A percentile compares a stretch with the other conserved stretches of the same genome.
Conservation (phyloP, 73 alveolate genomes). For the Tetrahymena thermophila region DNA sequence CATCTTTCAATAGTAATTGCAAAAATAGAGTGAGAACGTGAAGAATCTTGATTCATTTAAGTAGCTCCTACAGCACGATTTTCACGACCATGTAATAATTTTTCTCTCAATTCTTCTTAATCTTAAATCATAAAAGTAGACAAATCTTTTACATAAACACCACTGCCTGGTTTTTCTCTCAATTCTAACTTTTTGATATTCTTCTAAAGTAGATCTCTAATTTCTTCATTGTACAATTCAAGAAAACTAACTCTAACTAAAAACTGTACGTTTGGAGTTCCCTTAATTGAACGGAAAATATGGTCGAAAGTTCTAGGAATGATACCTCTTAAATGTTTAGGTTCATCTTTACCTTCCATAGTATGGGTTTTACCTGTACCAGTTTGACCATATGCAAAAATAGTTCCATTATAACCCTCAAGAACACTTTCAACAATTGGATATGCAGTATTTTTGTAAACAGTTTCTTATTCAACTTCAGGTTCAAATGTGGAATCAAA, state of each 20-base stretch:
- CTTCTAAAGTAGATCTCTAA: conserved; percentile 76
- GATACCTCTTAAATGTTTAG: conserved; percentile 80
- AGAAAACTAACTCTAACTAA: conserved; percentile 80
- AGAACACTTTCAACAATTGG: conserved; percentile 87
- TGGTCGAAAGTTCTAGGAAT: conserved; percentile 96
- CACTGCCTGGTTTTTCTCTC: conserved; percentile 82
- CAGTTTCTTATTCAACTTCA: conserved; percentile 62
- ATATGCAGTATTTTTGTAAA: conserved; percentile 77
- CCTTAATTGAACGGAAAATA: conserved; percentile 78
- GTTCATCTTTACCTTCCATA: conserved; percentile 93
- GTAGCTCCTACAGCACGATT: conserved; percentile 93
- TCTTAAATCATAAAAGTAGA: conserved; percentile 78
- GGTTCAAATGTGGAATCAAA: conserved; percentile 76
- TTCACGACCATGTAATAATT: conserved; percentile 79
- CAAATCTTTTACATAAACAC: conserved; percentile 82
- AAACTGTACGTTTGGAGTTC: conserved; percentile 66
- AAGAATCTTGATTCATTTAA: conserved; percentile 79
- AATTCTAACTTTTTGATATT: conserved; percentile 69
- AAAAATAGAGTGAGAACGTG: conserved; percentile 81
- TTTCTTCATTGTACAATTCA: conserved; percentile 92
- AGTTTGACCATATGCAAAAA: conserved; percentile 97
- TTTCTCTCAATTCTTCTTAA: conserved; percentile 77
- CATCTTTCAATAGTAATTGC: conserved; percentile 76
- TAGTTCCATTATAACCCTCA: conserved; percentile 97
- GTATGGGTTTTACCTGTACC: conserved; percentile 98